Evolutionary conservation across 345 rosid genomes (phyloP).

Genomic region (Nasturtium officinale): DNA sequence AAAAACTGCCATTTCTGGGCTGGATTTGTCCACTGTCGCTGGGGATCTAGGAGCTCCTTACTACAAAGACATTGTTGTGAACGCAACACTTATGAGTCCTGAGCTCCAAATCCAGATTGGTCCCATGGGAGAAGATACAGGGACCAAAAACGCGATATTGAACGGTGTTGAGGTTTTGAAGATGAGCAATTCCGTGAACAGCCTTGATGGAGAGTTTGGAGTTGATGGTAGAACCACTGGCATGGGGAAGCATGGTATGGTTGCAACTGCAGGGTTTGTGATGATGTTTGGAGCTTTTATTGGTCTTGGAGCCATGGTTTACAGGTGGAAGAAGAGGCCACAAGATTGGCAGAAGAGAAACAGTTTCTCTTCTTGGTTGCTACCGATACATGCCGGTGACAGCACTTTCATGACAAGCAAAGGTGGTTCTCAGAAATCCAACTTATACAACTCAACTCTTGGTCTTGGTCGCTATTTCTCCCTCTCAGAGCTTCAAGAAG

Average conservation of each 20-base stretch:
- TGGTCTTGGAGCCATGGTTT: constrained; percentile 83
- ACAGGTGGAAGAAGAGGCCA: constrained; percentile 78
- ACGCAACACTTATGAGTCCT: constrained; percentile 47
- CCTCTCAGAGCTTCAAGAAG: constrained; percentile 70
- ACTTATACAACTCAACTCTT: constrained; percentile 53
- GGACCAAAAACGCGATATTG: constrained; percentile 58
- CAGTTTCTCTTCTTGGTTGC: constrained; percentile 84
- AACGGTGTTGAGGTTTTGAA: constrained; percentile 76
- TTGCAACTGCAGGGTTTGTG: constrained; percentile 77
- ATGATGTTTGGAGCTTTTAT: constrained; percentile 90
- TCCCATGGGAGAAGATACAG: constrained; percentile 62
- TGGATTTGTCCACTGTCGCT: constrained; percentile 62
- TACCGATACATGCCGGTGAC: constrained; percentile 74
- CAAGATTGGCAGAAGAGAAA: constrained; percentile 84
- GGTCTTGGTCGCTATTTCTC: constrained; percentile 78
- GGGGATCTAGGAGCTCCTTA: constrained; percentile 56
- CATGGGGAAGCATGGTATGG: constrained; percentile 48
- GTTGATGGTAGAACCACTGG: constrained; percentile 51
- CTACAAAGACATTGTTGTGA: constrained; percentile 74
- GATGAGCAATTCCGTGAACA: constrained; percentile 71
- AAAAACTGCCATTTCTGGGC: constrained; percentile 63
- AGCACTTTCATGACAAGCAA: constrained; percentile 69
- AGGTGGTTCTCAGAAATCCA: constrained; percentile 62
- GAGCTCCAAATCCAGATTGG: constrained; percentile 62
- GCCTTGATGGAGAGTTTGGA: constrained; percentile 82